Evolutionary conservation across 371 early-diverging fungal genomes (phyloP), one percentile per base, ranked within the genome.

Genomic region (Rhizopus stolonifer): DNA sequence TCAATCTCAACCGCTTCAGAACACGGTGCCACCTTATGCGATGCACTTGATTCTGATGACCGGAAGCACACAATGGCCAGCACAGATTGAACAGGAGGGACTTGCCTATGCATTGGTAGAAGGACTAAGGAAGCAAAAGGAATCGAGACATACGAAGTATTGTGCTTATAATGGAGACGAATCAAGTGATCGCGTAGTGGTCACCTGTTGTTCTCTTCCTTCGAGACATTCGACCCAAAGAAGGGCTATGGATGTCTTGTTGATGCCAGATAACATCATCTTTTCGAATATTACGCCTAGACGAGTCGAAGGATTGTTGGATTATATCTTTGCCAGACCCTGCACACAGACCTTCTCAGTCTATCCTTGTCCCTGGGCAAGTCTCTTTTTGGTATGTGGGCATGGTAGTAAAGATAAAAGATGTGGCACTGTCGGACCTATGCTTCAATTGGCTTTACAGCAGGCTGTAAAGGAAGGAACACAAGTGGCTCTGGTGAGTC

Each of bases 71-170:
- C 56, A 69, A 22, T 72, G 72, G 72, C 61, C 72, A 2, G 52
- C 69, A 0, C 72, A 69, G 44, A 69, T 69, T 46, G 72, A 72
- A 32, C 66, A 69, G n/a, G 71, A 71, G 29, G 69, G 72, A 13
- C 22, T 72, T 13, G 69, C 69, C 1, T 45, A 46, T 6, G 60
- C 66, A 9, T 46, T 72, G 10, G 61, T 64, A 29, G 52, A 64
- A 19, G 46, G 46, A 0, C 49, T 69, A 8, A 40, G 63, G 5
- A 49, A 55, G 29, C 58, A 66, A 7, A 60, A 64, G 24, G 17
- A 40, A 9, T 29, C 31, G 11, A 49, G 51, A 22, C 18, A 55
- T 11, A 24, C 49, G 6, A 17, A 58, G 32, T 66, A 63, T 33
- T 64, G 58, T 45, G 54, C 66, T 2, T 45, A 53, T 36, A 25